phyloP scores from a whole-genome alignment of 1,284 basidiomycete species.

The Malassezia globosa region DNA sequence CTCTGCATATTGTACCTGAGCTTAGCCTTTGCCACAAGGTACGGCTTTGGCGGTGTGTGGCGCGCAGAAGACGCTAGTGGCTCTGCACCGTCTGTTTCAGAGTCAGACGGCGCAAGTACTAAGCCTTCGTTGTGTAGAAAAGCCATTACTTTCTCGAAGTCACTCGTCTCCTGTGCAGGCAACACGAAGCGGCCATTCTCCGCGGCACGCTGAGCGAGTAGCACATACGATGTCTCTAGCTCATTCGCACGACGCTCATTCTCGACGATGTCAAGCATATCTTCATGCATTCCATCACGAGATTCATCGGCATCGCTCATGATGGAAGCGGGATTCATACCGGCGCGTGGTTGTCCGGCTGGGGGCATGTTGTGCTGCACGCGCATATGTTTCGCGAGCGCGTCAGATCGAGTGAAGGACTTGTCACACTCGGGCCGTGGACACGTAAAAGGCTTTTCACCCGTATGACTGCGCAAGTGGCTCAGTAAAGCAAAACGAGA shows the following conservation, averaged over 20 bases:
- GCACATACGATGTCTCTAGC: background rate
- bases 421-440: conserved; percentile 80
- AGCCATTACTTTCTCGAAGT: conserved; percentile 20
- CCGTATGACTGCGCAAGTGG: conserved; percentile 68
- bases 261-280: conserved; percentile 29
- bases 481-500: conserved; percentile 75
- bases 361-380: conserved; percentile 58
- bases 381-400: conserved; percentile 78
- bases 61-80: conserved; percentile 10
- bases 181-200: conserved; percentile 19
- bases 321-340: conserved; percentile 6
- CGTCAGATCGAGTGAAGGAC: conserved; percentile 80
- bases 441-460: conserved; percentile 82
- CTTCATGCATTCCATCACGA: conserved; percentile 19
- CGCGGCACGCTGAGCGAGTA: conserved; percentile 5
- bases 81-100: background rate
- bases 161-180: conserved; percentile 29
- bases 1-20: conserved; percentile 18
- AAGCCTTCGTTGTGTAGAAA: conserved; percentile 7
- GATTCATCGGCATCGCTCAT: conserved; percentile 19
- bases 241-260: conserved; percentile 13
- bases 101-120: background rate
- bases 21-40: conserved; percentile 42
- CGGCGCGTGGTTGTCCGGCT: conserved; percentile 20
- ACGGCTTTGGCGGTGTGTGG: conserved; percentile 17